Evolutionary conservation across 2,329 filamentous ascomycete genomes (phyloP).

Genomic region (Pseudogymnoascus destructans): DNA sequence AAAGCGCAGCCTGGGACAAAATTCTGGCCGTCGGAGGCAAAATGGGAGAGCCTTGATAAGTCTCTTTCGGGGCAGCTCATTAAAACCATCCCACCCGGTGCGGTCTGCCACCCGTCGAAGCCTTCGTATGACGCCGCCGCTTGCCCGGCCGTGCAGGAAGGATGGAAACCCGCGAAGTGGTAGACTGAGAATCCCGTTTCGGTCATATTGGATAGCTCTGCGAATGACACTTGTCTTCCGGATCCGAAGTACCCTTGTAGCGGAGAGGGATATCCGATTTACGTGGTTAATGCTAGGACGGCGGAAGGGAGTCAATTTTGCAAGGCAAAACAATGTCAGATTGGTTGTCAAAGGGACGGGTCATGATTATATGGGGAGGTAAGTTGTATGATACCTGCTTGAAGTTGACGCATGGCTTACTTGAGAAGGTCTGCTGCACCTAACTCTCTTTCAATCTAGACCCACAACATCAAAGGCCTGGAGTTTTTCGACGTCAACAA

Average conservation of each 20-base stretch:
- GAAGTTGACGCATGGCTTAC: conserved; percentile 18
- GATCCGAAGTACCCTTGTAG: conserved; percentile 28
- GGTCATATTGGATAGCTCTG: conserved; percentile 31
- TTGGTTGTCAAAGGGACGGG: conserved; percentile 33
- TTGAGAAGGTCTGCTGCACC: conserved; percentile 27
- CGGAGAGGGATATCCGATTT: conserved; percentile 29
- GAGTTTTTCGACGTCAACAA: conserved; percentile 26
- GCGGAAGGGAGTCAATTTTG: conserved; percentile 26
- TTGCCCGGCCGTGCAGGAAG: conserved; percentile 25
- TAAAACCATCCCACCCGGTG: conserved; percentile 31
- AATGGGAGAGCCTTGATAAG: conserved; percentile 35
- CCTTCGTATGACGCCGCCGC: conserved; percentile 23
- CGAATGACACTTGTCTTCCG: conserved; percentile 39
- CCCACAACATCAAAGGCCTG: conserved; percentile 33
- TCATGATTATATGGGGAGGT: conserved; percentile 28
- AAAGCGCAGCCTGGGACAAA: conserved; percentile 35
- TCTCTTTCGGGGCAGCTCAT: conserved; percentile 33
- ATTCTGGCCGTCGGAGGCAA: conserved; percentile 34
- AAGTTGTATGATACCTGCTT: conserved; percentile 20
- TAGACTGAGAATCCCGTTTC: conserved; percentile 30
- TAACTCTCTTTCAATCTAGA: conserved; percentile 42
- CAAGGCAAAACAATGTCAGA: conserved; percentile 26
- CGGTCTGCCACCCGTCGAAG: conserved; percentile 32
- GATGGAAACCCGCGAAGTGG: conserved; percentile 28
- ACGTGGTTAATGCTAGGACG: conserved; percentile 26